Conservation (phyloP, 345 rosid genomes). For the Viola odorata region DNA sequence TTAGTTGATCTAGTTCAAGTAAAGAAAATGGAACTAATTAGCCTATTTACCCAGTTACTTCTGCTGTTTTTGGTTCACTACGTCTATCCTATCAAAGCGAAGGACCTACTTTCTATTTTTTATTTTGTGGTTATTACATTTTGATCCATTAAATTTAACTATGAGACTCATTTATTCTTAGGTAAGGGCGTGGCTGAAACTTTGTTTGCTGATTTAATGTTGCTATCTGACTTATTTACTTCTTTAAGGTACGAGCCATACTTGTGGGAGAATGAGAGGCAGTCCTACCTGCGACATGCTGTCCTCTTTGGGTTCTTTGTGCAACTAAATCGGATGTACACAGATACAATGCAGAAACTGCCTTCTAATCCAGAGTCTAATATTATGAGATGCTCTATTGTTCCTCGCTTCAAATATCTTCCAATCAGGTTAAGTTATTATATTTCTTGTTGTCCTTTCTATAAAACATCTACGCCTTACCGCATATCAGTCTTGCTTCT, state of each 20-base stretch:
- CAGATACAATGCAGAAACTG: conserved; percentile 78
- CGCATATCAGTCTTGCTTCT: background rate
- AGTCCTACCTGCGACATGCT: conserved; percentile 83
- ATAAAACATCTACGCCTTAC: background rate
- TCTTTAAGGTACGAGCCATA: conserved; percentile 74
- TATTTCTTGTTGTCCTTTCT: background rate
- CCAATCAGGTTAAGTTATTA: conserved; percentile 68
- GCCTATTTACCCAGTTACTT: too few species aligned
- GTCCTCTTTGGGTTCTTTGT: conserved; percentile 98
- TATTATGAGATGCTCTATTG: conserved; percentile 85
- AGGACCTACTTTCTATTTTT: too few species aligned
- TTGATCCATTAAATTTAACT: background rate
- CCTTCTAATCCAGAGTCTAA: conserved; percentile 89
- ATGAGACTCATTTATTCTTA: background rate
- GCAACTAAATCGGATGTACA: conserved; percentile 88
- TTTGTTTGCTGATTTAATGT: background rate
- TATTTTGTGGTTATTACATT: background rate
- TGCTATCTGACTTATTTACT: conserved; percentile 8
- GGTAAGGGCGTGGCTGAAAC: background rate
- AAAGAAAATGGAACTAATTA: too few species aligned
- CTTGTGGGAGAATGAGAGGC: conserved; percentile 92
- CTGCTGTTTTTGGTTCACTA: too few species aligned
- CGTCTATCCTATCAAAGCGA: too few species aligned
- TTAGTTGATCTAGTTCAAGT: too few species aligned
- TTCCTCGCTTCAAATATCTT: conserved; percentile 95